Conservation (phyloP, 306 rosid genomes). For the Castanospermum australe region DNA sequence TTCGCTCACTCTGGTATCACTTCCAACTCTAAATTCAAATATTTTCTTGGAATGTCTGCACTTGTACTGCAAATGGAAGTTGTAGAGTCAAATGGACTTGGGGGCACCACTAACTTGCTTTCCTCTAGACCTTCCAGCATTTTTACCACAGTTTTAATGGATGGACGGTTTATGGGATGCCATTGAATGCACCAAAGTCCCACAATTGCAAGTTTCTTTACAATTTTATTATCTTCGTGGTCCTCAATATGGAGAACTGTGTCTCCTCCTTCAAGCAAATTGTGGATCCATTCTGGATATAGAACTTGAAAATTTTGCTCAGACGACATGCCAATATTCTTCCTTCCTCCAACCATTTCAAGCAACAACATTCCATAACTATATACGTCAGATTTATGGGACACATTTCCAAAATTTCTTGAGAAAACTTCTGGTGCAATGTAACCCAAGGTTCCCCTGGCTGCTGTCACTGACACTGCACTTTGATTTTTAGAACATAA, state of each 20-base stretch:
- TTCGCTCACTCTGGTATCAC: not conserved
- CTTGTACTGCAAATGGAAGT: not conserved
- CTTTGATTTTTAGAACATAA: not conserved
- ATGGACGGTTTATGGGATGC: not conserved
- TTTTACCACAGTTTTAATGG: not conserved
- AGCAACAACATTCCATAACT: conserved; percentile 18
- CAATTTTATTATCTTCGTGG: not conserved
- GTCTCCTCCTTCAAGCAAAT: conserved; percentile 1
- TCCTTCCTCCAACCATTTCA: conserved; percentile 19
- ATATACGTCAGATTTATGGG: not conserved
- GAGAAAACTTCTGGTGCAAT: conserved; percentile 22
- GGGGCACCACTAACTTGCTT: not conserved
- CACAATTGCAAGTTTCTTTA: not conserved
- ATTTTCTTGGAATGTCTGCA: not conserved
- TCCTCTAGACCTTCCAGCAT: not conserved
- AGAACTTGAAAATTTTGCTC: not conserved
- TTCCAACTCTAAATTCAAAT: not conserved
- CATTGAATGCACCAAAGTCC: conserved; percentile 7
- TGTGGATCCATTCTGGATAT: conserved; percentile 9
- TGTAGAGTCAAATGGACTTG: not conserved
- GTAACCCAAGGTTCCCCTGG: not conserved
- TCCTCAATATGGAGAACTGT: not conserved
- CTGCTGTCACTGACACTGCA: not conserved
- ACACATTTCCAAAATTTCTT: conserved; percentile 11
- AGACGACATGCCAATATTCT: not conserved